Base-by-base conservation (phyloP, 129 eudicot genomes). In the Artemisia argyi region DNA sequence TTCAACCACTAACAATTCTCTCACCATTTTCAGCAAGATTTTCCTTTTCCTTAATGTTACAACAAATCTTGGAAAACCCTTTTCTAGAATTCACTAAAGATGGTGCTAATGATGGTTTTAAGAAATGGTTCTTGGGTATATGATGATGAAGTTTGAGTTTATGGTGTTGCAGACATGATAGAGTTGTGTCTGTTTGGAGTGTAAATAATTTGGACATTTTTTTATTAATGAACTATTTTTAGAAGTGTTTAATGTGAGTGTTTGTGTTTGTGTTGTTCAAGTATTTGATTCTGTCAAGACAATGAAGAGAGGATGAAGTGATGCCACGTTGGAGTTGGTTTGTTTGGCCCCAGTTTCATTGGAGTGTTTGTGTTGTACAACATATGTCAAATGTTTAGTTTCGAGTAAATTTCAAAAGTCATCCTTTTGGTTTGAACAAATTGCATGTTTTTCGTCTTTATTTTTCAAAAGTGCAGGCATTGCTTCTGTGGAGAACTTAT, bases 1-100 rank as follows among this genome's bases (percentile, higher is more conserved):
- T 60, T 68, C 30, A 88, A 58, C 72, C 91, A 54, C 75, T 85
- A 20, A 88, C 70, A 11, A 79, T 61, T 11, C 75, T 16, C 49
- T 74, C 76, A 30, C 78, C 82, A 30, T 56, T 72, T 32, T 83
- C 89, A 1, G 81, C 85, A 47, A 82, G 65, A 60, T 75, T 77
- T 55, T 81, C 84, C 54, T 65, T 83, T 78, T 88, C 91, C 69
- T 80, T 89, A 49, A 86, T 72, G 56, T 89, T 78, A 58, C 95
- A 93, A 69, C 65, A 76, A 69, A 85, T 82, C 61, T 81, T 82
- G 15, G 66, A 13, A 83, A 74, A 44, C 70, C 84, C 76, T 84
- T 42, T 30, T 1, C 66, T 19, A 54, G 65, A 72, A 55, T 55
- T 63, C 2, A 71, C 53, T 46, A 71, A 71, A 46, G 67, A 71